Conservation (phyloP, 1,284 basidiomycete species). For the Cronartium quercuum region DNA sequence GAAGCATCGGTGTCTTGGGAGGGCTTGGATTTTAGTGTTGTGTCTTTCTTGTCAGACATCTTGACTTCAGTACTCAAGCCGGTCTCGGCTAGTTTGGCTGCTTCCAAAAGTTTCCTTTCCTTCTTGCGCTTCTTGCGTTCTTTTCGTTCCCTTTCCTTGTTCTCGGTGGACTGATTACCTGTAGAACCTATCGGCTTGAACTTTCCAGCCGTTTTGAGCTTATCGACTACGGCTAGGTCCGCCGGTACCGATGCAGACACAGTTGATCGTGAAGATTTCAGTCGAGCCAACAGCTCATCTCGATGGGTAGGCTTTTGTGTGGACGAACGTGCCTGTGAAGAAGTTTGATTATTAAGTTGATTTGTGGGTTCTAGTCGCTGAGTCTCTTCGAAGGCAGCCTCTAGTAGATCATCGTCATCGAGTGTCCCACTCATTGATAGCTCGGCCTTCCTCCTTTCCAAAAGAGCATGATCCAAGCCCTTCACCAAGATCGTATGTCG, state of each 20-base stretch:
- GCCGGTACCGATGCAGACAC: not conserved
- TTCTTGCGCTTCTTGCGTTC: conserved; percentile 34
- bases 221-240: conserved; percentile 32
- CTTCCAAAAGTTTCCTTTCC: conserved; percentile 33
- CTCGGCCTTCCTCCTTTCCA: conserved; percentile 38
- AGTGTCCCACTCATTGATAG: conserved; percentile 18
- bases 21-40: not conserved
- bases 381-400: conserved; percentile 22
- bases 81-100: conserved; percentile 10
- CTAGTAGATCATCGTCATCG: conserved; percentile 32
- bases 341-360: not conserved
- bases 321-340: not conserved
- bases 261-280: conserved; percentile 6
- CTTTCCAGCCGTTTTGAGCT: conserved; percentile 35
- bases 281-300: conserved; percentile 25
- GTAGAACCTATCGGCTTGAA: conserved; percentile 37
- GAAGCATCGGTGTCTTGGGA: not conserved
- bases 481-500: conserved; percentile 39
- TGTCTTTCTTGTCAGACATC: not conserved
- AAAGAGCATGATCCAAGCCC: conserved; percentile 35
- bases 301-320: conserved; percentile 12
- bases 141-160: conserved; percentile 20
- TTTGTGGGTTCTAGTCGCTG: not conserved
- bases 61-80: not conserved
- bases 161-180: not conserved